phyloP scores from a whole-genome alignment of 2,329 filamentous ascomycete genomes.

The Drechslerella coelobrocha region DNA sequence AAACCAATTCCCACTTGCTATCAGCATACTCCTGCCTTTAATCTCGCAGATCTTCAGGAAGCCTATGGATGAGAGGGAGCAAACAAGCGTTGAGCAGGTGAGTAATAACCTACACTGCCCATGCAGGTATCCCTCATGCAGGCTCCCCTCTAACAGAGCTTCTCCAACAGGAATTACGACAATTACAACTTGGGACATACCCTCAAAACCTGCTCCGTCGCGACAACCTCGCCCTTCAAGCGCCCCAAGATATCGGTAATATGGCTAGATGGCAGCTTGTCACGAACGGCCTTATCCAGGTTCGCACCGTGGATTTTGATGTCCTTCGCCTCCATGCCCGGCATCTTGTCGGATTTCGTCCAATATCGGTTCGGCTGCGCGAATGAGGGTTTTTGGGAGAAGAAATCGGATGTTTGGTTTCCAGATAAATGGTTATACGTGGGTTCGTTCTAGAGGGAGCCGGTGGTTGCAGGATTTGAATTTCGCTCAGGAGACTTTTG shows the following conservation, averaged over 20 bases:
- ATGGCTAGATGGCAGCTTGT: slow-evolving; percentile 75
- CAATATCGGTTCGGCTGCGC: neutral
- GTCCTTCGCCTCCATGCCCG: slow-evolving; percentile 77
- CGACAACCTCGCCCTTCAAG: slow-evolving; percentile 78
- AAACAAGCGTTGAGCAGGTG: neutral
- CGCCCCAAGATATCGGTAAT: slow-evolving; percentile 77
- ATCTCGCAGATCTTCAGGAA: slow-evolving; percentile 7
- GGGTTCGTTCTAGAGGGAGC: neutral
- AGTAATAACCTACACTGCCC: neutral
- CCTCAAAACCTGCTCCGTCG: slow-evolving; percentile 87
- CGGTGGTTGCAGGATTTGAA: neutral
- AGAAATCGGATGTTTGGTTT: neutral
- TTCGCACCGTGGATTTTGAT: slow-evolving; percentile 78
- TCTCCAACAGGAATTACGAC: neutral
- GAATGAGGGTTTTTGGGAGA: neutral
- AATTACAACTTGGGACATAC: slow-evolving; percentile 61
- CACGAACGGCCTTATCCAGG: slow-evolving; percentile 77
- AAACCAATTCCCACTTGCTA: slow-evolving; percentile 7
- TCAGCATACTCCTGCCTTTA: slow-evolving; percentile 3
- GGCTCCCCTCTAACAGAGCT: neutral
- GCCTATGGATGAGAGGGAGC: neutral
- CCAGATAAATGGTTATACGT: neutral
- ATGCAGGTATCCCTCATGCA: slow-evolving; percentile 3
- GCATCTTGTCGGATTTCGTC: slow-evolving; percentile 19
- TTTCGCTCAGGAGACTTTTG: neutral